A percentile compares a stretch with the other conserved stretches of the same genome.
These are phyloP conservation scores for Suillus clintonianus DNA, from an alignment of 768 basidiomycete species.

Conservation along the genomic window DNA sequence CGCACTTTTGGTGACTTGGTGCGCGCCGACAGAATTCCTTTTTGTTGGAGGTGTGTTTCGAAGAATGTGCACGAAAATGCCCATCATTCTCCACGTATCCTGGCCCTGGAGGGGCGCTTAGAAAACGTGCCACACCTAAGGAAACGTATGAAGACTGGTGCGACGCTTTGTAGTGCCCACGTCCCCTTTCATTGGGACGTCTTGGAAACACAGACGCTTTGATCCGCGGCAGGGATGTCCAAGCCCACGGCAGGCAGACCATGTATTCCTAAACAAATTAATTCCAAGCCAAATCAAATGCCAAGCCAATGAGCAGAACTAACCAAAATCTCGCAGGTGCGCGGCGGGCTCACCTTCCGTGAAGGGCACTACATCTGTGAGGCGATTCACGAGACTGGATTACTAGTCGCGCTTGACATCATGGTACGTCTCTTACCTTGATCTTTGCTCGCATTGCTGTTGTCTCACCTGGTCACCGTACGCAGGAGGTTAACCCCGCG, in stretches of 20 bases:
- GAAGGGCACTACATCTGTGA: constrained; percentile 99
- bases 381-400: constrained; percentile 88
- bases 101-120: neutral
- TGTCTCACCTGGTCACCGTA: neutral
- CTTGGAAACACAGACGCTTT: neutral
- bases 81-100: neutral
- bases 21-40: no score
- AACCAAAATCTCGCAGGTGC: constrained; percentile 50
- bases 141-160: neutral
- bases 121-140: neutral
- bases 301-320: constrained; percentile 4
- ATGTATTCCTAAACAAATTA: neutral
- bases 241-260: neutral
- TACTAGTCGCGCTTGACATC: constrained; percentile 88
- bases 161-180: neutral
- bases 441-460: no score
- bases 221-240: neutral
- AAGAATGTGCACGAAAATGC: neutral
- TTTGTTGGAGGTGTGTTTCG: neutral
- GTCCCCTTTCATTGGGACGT: neutral
- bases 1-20: neutral
- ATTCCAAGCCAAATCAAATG: constrained; percentile 6
- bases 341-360: constrained; percentile 93
- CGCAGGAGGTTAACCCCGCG: constrained; percentile 95
- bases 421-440: constrained; percentile 60